phyloP scores from a whole-genome alignment of 78 protist genomes.

The Emiliania huxleyi region DNA sequence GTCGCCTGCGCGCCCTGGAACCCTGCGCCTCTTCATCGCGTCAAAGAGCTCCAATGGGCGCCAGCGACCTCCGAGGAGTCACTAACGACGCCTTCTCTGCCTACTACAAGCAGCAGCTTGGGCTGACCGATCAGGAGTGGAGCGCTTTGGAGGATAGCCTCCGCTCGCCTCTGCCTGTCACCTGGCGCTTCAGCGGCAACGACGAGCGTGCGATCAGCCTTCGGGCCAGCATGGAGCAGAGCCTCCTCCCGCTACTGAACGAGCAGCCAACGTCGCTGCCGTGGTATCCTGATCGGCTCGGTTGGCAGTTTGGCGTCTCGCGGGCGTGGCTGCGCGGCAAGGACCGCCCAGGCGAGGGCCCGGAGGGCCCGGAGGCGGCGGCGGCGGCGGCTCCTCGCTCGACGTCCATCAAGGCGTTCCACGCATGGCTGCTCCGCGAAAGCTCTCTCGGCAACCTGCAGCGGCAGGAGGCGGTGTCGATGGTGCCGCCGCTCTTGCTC shows the following conservation, averaged over 20 bases:
- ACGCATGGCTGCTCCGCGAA: background rate
- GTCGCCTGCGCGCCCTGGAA: too few relatives aligned
- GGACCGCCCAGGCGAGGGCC: background rate
- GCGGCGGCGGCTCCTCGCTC: background rate
- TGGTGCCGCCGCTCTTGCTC: conserved; percentile 46
- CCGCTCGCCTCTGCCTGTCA: conserved; percentile 33
- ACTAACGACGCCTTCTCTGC: too few relatives aligned
- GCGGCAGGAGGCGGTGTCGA: conserved; percentile 67
- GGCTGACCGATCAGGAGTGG: background rate
- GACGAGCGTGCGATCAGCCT: too few relatives aligned
- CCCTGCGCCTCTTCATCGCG: too few relatives aligned
- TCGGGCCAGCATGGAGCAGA: too few relatives aligned
- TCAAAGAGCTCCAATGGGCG: too few relatives aligned
- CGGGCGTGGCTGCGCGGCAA: background rate
- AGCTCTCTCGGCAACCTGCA: background rate
- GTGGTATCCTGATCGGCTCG: background rate
- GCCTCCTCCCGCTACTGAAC: too few relatives aligned
- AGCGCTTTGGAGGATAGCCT: background rate
- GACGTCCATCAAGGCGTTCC: background rate
- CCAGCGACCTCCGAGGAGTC: too few relatives aligned
- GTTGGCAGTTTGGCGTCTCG: background rate
- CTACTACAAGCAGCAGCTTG: background rate
- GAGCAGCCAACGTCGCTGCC: background rate
- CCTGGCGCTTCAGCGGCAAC: conserved; percentile 41
- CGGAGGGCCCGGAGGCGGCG: background rate